Conservation (phyloP, 768 basidiomycete genomes). For the Trametes punicea region DNA sequence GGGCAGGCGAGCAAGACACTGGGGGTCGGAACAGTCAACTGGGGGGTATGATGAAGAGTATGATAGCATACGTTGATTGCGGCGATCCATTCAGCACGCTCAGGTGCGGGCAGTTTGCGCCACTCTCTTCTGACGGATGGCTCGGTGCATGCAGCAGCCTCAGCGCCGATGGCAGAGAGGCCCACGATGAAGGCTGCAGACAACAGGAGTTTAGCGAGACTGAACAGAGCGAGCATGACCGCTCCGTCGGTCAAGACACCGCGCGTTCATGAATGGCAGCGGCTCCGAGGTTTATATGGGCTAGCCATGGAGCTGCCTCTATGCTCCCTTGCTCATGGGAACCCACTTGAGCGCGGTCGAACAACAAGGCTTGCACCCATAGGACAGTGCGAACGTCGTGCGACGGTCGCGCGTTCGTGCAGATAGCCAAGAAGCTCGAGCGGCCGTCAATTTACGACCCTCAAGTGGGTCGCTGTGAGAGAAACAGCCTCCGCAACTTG, state of each 20-base stretch:
- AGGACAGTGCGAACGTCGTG: neutral
- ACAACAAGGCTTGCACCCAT: neutral
- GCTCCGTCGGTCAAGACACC: too few species aligned
- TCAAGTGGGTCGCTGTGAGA: neutral
- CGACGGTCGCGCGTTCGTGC: neutral
- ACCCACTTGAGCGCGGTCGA: neutral
- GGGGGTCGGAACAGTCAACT: neutral
- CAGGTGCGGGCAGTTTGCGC: constrained; percentile 15
- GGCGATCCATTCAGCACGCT: constrained; percentile 25
- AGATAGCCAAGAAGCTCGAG: neutral
- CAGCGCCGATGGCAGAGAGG: neutral
- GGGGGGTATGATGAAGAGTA: too few species aligned
- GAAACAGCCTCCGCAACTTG: neutral
- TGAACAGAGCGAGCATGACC: neutral
- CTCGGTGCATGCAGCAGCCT: constrained; percentile 16
- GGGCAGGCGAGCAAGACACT: constrained; percentile 7
- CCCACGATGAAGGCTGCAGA: neutral
- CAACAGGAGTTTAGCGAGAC: neutral
- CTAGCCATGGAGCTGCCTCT: neutral
- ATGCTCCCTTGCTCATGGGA: neutral
- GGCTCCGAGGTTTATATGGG: neutral
- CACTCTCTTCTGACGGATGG: constrained; percentile 26
- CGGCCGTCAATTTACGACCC: neutral
- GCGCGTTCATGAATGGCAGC: too few species aligned
- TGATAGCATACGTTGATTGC: constrained; percentile 25